phyloP scores from a whole-genome alignment of 352 stramenopile genomes.

The Phytopythium delawarense region DNA sequence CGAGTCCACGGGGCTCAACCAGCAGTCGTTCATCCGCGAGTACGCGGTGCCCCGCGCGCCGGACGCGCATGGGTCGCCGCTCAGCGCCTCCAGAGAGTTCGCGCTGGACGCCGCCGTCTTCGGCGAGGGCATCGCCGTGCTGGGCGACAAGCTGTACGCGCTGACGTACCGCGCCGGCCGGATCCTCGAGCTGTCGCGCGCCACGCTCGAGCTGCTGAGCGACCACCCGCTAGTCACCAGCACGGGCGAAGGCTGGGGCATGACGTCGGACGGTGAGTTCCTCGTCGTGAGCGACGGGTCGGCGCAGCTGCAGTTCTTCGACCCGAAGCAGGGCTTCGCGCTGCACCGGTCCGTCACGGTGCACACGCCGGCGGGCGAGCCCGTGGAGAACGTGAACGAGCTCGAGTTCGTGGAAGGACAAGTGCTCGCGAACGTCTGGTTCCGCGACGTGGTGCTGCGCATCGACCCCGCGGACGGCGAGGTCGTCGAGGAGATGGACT shows the following conservation, averaged over 20 bases:
- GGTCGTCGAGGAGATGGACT: constrained; percentile 69
- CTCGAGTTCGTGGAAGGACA: constrained; percentile 83
- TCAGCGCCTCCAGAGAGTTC: constrained; percentile 36
- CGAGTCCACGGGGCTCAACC: constrained; percentile 70
- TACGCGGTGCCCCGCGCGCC: constrained; percentile 28
- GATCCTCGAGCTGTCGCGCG: constrained; percentile 55
- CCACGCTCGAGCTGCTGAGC: constrained; percentile 46
- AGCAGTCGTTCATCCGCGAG: constrained; percentile 67
- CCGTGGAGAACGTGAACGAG: constrained; percentile 73
- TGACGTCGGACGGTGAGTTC: constrained; percentile 75
- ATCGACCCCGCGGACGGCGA: constrained; percentile 67
- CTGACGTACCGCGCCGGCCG: constrained; percentile 78
- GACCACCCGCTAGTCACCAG: constrained; percentile 60
- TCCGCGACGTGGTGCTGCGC: constrained; percentile 63
- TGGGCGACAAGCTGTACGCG: constrained; percentile 74
- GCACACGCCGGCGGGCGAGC: constrained; percentile 25
- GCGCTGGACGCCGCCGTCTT: constrained; percentile 59
- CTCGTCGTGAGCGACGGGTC: constrained; percentile 88
- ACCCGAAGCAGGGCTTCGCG: constrained; percentile 52
- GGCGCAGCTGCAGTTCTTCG: constrained; percentile 70
- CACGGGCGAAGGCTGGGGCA: constrained; percentile 87
- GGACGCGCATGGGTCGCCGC: constrained; percentile 9
- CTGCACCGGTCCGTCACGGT: constrained; percentile 57
- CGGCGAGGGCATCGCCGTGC: constrained; percentile 69
- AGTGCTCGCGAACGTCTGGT: constrained; percentile 88